Evolutionary conservation across 257 asterid species (phyloP).

Genomic region (Eustoma russellianum): DNA sequence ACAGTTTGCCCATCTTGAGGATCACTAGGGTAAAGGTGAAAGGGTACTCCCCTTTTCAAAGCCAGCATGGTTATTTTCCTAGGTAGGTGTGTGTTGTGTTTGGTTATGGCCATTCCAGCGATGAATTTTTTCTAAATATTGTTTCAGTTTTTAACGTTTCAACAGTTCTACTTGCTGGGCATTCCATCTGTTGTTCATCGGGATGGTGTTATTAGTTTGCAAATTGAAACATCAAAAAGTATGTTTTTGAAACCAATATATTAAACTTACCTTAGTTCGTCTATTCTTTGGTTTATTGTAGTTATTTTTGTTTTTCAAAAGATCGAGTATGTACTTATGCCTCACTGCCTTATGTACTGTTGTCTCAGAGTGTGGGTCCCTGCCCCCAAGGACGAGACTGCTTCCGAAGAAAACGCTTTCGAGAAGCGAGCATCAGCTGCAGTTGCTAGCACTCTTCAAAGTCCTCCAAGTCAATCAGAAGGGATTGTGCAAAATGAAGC

Average conservation of each 20-base stretch:
- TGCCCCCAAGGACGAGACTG: constrained; percentile 52
- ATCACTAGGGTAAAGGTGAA: constrained; percentile 75
- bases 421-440: too few relatives aligned
- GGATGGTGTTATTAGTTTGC: not conserved
- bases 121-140: too few relatives aligned
- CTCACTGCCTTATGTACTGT: not conserved
- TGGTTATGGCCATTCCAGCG: too few relatives aligned
- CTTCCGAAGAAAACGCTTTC: constrained; percentile 17
- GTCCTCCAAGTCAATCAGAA: constrained; percentile 9
- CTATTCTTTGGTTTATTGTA: too few relatives aligned
- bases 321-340: not conserved
- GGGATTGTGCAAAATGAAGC: too few relatives aligned
- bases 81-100: constrained; percentile 37
- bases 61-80: constrained; percentile 89
- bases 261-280: too few relatives aligned
- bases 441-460: constrained; percentile 37
- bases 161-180: too few relatives aligned
- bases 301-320: too few relatives aligned
- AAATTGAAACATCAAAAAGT: not conserved
- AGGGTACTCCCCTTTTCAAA: constrained; percentile 50
- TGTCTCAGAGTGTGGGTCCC: constrained; percentile 79
- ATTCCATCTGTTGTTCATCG: not conserved
- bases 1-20: constrained; percentile 96
- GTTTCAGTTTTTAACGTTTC: too few relatives aligned
- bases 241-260: too few relatives aligned